These are phyloP conservation scores for Candida golubevii DNA, from an alignment of 805 yeast genomes.

Conservation along the genomic window DNA sequence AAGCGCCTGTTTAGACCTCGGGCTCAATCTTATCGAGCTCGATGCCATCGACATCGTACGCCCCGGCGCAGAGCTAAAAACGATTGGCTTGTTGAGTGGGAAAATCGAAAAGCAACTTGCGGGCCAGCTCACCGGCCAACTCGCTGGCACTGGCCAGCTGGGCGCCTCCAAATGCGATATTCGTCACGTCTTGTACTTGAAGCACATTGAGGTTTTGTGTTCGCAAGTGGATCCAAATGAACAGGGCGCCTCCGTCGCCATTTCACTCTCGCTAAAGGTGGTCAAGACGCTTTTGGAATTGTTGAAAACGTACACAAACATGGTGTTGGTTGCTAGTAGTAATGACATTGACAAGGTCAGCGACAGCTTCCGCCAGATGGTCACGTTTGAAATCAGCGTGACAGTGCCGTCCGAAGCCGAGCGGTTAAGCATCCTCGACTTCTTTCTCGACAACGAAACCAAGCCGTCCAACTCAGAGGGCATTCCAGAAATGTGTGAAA, in stretches of 20 bases:
- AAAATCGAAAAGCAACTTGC: slow-evolving; percentile 53
- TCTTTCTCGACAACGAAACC: slow-evolving; percentile 34
- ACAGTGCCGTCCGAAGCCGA: slow-evolving; percentile 78
- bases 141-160: slow-evolving; percentile 22
- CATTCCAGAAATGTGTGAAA: slow-evolving; percentile 18
- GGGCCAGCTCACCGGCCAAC: slow-evolving; percentile 17
- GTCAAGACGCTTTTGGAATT: slow-evolving; percentile 55
- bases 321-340: slow-evolving; percentile 59
- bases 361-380: slow-evolving; percentile 57
- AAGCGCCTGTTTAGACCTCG: slow-evolving; percentile 52
- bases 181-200: slow-evolving; percentile 50
- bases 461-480: slow-evolving; percentile 5
- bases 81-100: slow-evolving; percentile 74
- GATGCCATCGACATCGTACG: slow-evolving; percentile 67
- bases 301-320: slow-evolving; percentile 36
- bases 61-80: slow-evolving; percentile 70
- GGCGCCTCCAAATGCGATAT: slow-evolving; percentile 32
- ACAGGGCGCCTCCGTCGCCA: slow-evolving; percentile 35
- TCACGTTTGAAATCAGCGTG: slow-evolving; percentile 74
- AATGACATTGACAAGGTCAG: slow-evolving; percentile 67
- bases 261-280: slow-evolving; percentile 50
- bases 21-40: slow-evolving; percentile 61
- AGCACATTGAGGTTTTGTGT: slow-evolving; percentile 75
- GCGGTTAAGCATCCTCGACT: slow-evolving; percentile 57
- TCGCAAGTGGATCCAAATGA: slow-evolving; percentile 59